Evolutionary conservation across 495 filamentous ascomycete species (phyloP).

Genomic region (Parachaetomium inaequale): DNA sequence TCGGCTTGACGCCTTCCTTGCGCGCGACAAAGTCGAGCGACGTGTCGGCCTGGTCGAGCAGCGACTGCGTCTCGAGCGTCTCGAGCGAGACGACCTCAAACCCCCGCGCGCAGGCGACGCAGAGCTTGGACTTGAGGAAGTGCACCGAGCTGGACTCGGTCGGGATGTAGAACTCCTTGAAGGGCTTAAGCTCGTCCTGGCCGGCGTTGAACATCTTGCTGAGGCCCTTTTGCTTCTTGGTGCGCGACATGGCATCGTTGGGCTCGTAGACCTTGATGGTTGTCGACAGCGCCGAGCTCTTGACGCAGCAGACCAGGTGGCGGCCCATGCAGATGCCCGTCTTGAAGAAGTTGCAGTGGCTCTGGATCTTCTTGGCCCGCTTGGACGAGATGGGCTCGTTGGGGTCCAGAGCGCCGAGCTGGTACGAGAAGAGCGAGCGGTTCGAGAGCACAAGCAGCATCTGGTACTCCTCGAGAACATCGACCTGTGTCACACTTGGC

Average conservation of each 20-base stretch:
- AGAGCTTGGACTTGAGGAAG: conserved; percentile 93
- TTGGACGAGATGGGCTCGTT: conserved; percentile 75
- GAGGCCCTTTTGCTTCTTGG: conserved; percentile 87
- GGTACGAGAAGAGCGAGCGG: conserved; percentile 83
- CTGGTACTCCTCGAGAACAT: conserved; percentile 91
- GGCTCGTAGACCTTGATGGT: conserved; percentile 98
- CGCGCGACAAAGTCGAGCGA: conserved; percentile 93
- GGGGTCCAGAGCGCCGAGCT: conserved; percentile 75
- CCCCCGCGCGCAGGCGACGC: conserved; percentile 88
- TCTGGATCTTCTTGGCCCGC: conserved; percentile 93
- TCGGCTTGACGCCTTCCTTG: conserved; percentile 90
- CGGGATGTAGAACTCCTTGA: conserved; percentile 99
- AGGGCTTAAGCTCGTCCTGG: conserved; percentile 90
- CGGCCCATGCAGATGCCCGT: conserved; percentile 90
- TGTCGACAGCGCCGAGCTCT: conserved; percentile 80
- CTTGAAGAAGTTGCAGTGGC: conserved; percentile 97
- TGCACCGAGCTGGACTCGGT: conserved; percentile 95
- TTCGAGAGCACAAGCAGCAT: conserved; percentile 89
- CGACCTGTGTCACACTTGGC: conserved; percentile 86
- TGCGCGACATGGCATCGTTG: conserved; percentile 81
- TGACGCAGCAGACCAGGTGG: conserved; percentile 92
- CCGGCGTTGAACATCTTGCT: conserved; percentile 91
- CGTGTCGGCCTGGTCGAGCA: conserved; percentile 97
- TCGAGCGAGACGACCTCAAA: conserved; percentile 98
- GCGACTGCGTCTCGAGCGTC: conserved; percentile 92